Conservation (phyloP, 1,139 yeast species). For the Diutina rugosa region DNA sequence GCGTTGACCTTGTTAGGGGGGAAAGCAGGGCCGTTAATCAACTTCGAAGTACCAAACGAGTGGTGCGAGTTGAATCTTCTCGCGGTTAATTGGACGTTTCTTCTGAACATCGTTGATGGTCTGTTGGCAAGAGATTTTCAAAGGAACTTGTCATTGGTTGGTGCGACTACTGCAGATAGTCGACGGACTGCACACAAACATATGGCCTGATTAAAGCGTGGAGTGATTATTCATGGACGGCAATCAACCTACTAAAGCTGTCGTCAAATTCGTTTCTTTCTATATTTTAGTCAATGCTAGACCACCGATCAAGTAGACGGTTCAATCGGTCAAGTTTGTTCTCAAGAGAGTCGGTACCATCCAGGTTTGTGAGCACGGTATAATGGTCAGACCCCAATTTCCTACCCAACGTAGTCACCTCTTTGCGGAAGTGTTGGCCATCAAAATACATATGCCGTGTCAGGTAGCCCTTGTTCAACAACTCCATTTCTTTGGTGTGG, state of each 20-base stretch:
- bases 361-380: neutral
- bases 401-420: neutral
- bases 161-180: neutral
- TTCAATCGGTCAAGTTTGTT: neutral
- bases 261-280: too few species aligned
- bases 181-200: neutral
- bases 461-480: neutral
- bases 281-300: neutral
- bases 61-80: slow-evolving; percentile 28
- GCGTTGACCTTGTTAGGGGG: slow-evolving; percentile 16
- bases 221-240: neutral
- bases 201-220: neutral
- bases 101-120: slow-evolving; percentile 20
- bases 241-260: too few species aligned
- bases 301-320: neutral
- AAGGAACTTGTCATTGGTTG: neutral
- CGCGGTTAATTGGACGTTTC: slow-evolving; percentile 25
- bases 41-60: slow-evolving; percentile 22
- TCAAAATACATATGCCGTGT: neutral
- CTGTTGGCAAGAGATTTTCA: neutral
- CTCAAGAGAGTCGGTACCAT: neutral
- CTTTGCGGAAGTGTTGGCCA: neutral
- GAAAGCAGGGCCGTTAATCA: slow-evolving; percentile 27
- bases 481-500: neutral
- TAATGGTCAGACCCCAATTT: neutral